A percentile compares a stretch with the other conserved stretches of the same genome.
These are phyloP conservation scores for Fraxinus albicans DNA, from an alignment of 305 asterid species.

Conservation along the genomic window DNA sequence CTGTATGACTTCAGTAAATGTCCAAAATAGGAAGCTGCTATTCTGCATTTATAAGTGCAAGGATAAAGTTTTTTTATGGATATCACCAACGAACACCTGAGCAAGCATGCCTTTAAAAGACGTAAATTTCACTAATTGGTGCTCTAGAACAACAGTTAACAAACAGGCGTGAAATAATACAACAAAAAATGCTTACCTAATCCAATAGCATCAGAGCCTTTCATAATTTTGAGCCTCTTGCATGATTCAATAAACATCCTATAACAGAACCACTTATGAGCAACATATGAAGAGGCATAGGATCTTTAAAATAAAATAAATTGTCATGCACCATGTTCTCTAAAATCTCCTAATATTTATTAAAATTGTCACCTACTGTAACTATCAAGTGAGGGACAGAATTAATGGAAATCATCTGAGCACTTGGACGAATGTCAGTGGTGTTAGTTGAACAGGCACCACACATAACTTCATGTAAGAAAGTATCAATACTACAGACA, in stretches of 20 bases:
- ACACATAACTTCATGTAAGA: neutral
- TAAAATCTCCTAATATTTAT: neutral
- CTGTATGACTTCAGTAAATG: neutral
- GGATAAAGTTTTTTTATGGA: neutral
- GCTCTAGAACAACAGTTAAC: neutral
- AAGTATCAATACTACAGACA: neutral
- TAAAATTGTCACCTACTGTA: neutral
- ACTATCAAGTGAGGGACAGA: neutral
- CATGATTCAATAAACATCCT: conserved; percentile 86
- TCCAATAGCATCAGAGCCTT: conserved; percentile 87
- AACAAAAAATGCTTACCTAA: conserved; percentile 43
- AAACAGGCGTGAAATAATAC: neutral
- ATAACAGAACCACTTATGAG: conserved; percentile 17
- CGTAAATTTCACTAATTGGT: neutral
- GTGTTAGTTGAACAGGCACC: neutral
- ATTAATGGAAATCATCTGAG: neutral
- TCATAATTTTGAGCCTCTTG: conserved; percentile 86
- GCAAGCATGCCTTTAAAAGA: neutral
- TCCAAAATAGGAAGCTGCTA: neutral
- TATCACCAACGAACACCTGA: neutral
- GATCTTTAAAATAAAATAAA: neutral
- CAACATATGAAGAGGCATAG: neutral
- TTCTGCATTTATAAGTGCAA: neutral
- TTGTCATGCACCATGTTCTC: neutral
- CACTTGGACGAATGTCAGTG: neutral